Conservation (phyloP, 2,329 filamentous ascomycete genomes). For the Fusarium palustre region DNA sequence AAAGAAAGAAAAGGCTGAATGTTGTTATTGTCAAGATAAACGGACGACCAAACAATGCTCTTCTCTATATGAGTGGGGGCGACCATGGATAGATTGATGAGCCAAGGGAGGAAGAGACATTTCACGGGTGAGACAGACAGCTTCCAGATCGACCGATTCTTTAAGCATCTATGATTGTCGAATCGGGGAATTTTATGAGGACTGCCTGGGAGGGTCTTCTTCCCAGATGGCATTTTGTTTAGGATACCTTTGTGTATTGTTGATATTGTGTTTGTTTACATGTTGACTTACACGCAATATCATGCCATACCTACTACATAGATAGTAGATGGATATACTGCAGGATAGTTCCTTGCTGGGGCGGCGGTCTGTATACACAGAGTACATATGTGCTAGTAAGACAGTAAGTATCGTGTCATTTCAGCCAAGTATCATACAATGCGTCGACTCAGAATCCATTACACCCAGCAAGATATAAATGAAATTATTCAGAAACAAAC, state of each 20-base stretch:
- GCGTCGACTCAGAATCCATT: slow-evolving; percentile 17
- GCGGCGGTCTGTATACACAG: background rate
- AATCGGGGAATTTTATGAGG: background rate
- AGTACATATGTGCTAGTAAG: background rate
- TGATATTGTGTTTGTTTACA: background rate
- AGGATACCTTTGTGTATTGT: background rate
- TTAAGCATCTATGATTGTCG: background rate
- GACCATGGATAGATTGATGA: slow-evolving; percentile 3
- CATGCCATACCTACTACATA: too few relatives aligned
- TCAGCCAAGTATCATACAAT: background rate
- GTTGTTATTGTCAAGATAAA: slow-evolving; percentile 22
- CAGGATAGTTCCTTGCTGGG: background rate
- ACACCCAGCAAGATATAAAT: background rate
- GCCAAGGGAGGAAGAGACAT: slow-evolving; percentile 27
- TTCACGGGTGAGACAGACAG: background rate
- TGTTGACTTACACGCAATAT: background rate
- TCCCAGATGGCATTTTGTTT: background rate
- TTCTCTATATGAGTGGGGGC: slow-evolving; percentile 6
- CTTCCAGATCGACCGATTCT: slow-evolving; percentile 31
- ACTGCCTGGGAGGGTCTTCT: background rate
- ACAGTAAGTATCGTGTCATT: background rate
- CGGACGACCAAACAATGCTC: background rate
- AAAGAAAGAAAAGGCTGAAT: slow-evolving; percentile 11
- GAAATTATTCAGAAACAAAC: slow-evolving; percentile 18
- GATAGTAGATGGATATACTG: background rate